phyloP scores from a whole-genome alignment of 352 stramenopile genomes.

The Globisporangium nagaii region DNA sequence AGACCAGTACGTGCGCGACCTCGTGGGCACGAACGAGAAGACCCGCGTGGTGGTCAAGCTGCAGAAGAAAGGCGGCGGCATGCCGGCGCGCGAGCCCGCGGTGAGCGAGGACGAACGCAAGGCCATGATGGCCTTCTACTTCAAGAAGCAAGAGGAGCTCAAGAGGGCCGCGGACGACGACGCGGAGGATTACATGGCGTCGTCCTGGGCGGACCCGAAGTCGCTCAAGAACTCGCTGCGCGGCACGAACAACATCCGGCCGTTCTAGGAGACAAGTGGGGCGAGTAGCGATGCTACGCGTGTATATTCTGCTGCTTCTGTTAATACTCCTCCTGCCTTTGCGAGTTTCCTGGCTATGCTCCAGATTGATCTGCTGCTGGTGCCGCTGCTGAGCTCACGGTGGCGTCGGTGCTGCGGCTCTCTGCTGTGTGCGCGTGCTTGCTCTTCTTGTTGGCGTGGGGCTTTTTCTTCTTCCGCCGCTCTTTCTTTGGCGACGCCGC shows the following conservation, averaged over 20 bases:
- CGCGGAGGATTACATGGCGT: slow-evolving; percentile 94
- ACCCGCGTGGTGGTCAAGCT: slow-evolving; percentile 90
- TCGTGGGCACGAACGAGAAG: slow-evolving; percentile 96
- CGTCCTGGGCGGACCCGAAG: slow-evolving; percentile 92
- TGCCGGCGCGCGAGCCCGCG: slow-evolving; percentile 72
- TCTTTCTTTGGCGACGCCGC: background rate
- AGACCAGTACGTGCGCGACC: slow-evolving; percentile 85
- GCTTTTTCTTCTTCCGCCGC: slow-evolving; percentile 7
- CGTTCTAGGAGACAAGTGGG: slow-evolving; percentile 38
- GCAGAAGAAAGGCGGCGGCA: slow-evolving; percentile 83
- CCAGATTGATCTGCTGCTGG: background rate
- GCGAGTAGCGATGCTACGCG: background rate
- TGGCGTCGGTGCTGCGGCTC: background rate
- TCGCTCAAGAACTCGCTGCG: slow-evolving; percentile 91
- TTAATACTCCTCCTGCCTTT: no score
- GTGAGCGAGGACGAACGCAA: slow-evolving; percentile 95
- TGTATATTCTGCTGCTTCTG: background rate
- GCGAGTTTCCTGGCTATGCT: no score
- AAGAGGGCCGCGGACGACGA: slow-evolving; percentile 85
- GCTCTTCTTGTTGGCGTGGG: background rate
- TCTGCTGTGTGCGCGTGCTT: background rate
- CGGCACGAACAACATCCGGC: slow-evolving; percentile 82
- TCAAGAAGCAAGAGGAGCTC: slow-evolving; percentile 87
- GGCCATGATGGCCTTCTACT: slow-evolving; percentile 97
- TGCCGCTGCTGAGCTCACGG: background rate